Evolutionary conservation across 2,329 filamentous ascomycete genomes (phyloP), one percentile per base, ranked within the genome.

Genomic region (Penicillium freii): DNA sequence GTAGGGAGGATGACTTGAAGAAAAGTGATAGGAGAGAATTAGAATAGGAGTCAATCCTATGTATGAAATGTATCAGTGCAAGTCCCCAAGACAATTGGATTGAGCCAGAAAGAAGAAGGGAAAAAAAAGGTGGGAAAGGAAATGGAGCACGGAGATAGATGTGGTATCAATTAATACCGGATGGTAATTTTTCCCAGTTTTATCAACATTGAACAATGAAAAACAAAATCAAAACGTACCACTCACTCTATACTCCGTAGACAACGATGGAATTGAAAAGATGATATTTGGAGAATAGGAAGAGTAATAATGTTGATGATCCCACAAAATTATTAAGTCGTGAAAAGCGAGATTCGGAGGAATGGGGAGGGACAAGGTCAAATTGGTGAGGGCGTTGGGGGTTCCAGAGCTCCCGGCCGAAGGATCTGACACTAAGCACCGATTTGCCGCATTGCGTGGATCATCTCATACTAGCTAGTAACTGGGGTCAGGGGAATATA

Each of bases 51-150:
- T 57, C 56, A 59, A 65, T 46, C 48, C 51, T 56, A 60, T 45
- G 61, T 53, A 54, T 54, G 56, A 62, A 52, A 36, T 11, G 29
- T 56, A 51, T 58, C 57, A 51, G 57, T 56, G 34, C 46, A 56
- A 55, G 50, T 58, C 51, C 56, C 52, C 42, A 55, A 54, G 46
- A 36, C 29, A 51, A 51, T 25, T 51, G 48, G 25, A 51, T 51
- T 36, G 40, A 46, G 36, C 44, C 53, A 29, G 46, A 43, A 44
- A 29, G 38, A 55, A 51, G 52, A 42, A 43, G 50, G 59, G 59
- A 59, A 67, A 66, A 66, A 66, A 65, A 63, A 64, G 63, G 62
- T 66, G 64, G 64, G 63, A 66, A 64, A 54, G 45, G 33, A 56
- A 58, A 62, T 64, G 45, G 45, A 48, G 45, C 45, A 34, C 57